These are phyloP conservation scores for Pythium utonaiense DNA, from an alignment of 352 stramenopile species.

Conservation along the genomic window DNA sequence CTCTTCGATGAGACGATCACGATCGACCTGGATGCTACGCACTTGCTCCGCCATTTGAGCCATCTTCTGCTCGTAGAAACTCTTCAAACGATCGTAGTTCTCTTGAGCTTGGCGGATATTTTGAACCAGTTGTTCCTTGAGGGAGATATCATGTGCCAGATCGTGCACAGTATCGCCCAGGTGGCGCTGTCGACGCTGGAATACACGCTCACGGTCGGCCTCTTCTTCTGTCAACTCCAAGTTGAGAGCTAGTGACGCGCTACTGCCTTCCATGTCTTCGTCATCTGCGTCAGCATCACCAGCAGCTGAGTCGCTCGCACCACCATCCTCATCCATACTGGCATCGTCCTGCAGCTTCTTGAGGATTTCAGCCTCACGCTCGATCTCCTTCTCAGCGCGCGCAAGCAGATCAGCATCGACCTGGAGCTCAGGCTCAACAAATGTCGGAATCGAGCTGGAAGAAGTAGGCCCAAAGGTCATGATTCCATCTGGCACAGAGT, in stretches of 20 bases:
- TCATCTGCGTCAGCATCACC: conserved; percentile 38
- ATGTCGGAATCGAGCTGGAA: conserved; percentile 21
- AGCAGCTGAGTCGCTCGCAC: conserved; percentile 37
- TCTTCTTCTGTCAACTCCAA: conserved; percentile 50
- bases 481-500: conserved; percentile 15
- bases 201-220: conserved; percentile 74
- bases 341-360: conserved; percentile 65
- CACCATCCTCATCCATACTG: conserved; percentile 34
- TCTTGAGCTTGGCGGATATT: conserved; percentile 76
- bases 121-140: conserved; percentile 83
- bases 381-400: conserved; percentile 71
- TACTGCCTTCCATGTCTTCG: conserved; percentile 33
- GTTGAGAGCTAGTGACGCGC: conserved; percentile 32
- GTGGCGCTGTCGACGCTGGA: conserved; percentile 74
- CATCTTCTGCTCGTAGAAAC: conserved; percentile 84
- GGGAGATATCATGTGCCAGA: conserved; percentile 75
- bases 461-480: conserved; percentile 18
- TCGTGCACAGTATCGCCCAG: conserved; percentile 79
- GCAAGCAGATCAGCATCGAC: conserved; percentile 63
- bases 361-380: conserved; percentile 67
- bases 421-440: conserved; percentile 49
- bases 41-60: conserved; percentile 78
- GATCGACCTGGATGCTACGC: conserved; percentile 50
- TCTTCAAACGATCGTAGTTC: conserved; percentile 82
- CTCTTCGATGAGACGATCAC: conserved; percentile 72